Evolutionary conservation across 1,284 basidiomycete genomes (phyloP).

Genomic region (Puccinia polysora): DNA sequence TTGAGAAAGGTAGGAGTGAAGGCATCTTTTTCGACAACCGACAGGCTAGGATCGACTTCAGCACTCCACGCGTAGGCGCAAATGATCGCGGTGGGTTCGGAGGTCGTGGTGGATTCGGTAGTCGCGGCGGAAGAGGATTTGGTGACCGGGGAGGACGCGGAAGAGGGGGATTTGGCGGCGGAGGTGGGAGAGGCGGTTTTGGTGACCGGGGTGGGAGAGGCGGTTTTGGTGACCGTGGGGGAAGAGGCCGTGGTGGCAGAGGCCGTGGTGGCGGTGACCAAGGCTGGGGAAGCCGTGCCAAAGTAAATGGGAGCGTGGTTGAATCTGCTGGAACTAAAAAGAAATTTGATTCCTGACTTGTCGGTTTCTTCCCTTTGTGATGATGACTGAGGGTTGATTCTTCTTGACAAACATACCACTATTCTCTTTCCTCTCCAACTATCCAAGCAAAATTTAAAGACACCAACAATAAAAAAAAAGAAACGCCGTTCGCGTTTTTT

Average conservation of each 20-base stretch:
- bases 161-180: constrained; percentile 51
- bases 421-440: not conserved
- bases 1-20: constrained; percentile 57
- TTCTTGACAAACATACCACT: no score
- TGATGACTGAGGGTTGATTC: no score
- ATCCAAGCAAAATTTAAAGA: no score
- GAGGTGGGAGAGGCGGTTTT: constrained; percentile 58
- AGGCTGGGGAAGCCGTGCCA: constrained; percentile 46
- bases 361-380: not conserved
- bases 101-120: constrained; percentile 48
- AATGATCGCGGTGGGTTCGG: constrained; percentile 27
- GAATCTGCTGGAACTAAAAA: constrained; percentile 40
- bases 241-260: constrained; percentile 51
- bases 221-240: constrained; percentile 54
- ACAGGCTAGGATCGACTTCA: constrained; percentile 77
- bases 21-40: constrained; percentile 81
- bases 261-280: constrained; percentile 52
- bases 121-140: constrained; percentile 51
- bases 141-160: constrained; percentile 47
- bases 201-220: constrained; percentile 55
- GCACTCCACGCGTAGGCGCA: constrained; percentile 67
- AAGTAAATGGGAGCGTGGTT: constrained; percentile 26
- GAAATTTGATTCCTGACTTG: constrained; percentile 30
- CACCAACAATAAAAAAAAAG: not conserved
- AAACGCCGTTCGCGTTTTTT: no score